phyloP scores from a whole-genome alignment of 2,329 filamentous ascomycete species.

The Lasiodiplodia citricola region DNA sequence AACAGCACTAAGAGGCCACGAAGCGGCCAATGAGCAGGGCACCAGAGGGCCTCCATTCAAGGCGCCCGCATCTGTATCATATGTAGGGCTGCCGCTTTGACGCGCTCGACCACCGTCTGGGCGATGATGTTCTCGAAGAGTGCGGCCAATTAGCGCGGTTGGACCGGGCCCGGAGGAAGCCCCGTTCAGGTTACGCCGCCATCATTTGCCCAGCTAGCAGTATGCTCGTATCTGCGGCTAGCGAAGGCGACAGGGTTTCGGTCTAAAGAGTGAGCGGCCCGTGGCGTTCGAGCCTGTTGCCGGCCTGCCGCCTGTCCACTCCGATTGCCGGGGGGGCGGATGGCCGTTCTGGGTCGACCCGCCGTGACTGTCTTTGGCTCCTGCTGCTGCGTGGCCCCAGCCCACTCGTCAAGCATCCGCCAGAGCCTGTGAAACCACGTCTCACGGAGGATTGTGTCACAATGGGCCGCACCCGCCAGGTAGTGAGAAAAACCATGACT shows the following conservation, averaged over 20 bases:
- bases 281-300: constrained; percentile 9
- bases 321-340: neutral
- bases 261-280: constrained; percentile 2
- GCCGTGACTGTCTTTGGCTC: neutral
- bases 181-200: constrained; percentile 19
- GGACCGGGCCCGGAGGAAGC: constrained; percentile 14
- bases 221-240: constrained; percentile 20
- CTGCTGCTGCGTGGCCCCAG: neutral
- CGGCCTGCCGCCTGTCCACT: constrained; percentile 9
- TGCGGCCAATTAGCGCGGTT: constrained; percentile 9
- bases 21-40: neutral
- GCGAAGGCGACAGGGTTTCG: constrained; percentile 17
- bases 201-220: constrained; percentile 15
- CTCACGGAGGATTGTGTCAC: neutral
- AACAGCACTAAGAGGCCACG: neutral
- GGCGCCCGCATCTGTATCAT: constrained; percentile 19
- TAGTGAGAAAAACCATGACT: neutral
- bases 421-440: neutral
- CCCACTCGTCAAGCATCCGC: neutral
- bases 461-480: neutral
- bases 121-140: constrained; percentile 16
- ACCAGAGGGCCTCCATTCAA: neutral
- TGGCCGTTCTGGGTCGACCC: neutral
- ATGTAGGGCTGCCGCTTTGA: constrained; percentile 20
- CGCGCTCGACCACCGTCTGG: constrained; percentile 14